A percentile compares a stretch with the other conserved stretches of the same genome.
Conservation (phyloP, 805 yeast species). For the Maudiozyma turicensis region DNA sequence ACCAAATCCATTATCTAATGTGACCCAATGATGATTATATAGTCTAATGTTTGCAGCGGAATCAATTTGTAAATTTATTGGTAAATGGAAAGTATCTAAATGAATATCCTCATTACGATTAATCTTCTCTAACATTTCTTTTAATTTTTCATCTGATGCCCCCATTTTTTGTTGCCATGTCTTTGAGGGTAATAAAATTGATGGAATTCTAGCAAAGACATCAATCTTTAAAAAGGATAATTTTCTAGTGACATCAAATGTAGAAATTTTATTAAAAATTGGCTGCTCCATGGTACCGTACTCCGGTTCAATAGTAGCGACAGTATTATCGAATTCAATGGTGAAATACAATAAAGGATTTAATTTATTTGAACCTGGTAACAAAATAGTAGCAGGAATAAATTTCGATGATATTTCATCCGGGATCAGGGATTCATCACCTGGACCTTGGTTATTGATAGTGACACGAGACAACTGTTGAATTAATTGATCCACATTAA, state of each 20-base stretch:
- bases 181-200: slow-evolving; percentile 42
- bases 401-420: slow-evolving; percentile 25
- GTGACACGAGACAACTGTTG: slow-evolving; percentile 22
- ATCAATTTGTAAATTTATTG: slow-evolving; percentile 43
- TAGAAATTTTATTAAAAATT: slow-evolving; percentile 78
- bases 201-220: slow-evolving; percentile 70
- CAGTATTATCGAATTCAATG: slow-evolving; percentile 90
- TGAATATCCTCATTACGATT: slow-evolving; percentile 55
- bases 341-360: slow-evolving; percentile 75
- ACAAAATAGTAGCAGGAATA: slow-evolving; percentile 45
- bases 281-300: slow-evolving; percentile 73
- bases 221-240: slow-evolving; percentile 59
- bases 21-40: slow-evolving; percentile 54
- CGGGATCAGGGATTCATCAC: slow-evolving; percentile 28
- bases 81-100: slow-evolving; percentile 60
- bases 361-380: slow-evolving; percentile 45
- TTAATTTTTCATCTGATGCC: slow-evolving; percentile 21
- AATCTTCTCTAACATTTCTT: slow-evolving; percentile 27
- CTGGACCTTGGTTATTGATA: slow-evolving; percentile 23
- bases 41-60: slow-evolving; percentile 46
- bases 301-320: slow-evolving; percentile 77
- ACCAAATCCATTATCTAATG: slow-evolving; percentile 36
- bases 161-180: slow-evolving; percentile 25
- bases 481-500: slow-evolving; percentile 16
- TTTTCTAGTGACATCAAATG: slow-evolving; percentile 75